Percentiles rank a stretch among this genome's conserved stretches.
These are phyloP conservation scores for Globisporangium cystogenes DNA, from an alignment of 352 stramenopile genomes.

Conservation along the genomic window DNA sequence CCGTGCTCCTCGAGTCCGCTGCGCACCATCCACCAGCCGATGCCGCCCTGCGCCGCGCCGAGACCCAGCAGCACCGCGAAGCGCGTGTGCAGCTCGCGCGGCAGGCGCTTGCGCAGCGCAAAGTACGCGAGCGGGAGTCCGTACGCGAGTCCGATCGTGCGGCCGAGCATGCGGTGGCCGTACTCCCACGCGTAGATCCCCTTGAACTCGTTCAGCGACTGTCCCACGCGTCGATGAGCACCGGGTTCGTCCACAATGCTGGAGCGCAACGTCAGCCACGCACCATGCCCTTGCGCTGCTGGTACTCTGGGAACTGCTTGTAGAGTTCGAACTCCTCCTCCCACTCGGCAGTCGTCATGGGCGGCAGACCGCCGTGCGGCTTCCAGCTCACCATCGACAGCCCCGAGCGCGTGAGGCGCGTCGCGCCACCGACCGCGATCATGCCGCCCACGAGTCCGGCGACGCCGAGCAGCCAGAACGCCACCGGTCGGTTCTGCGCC, in stretches of 20 bases:
- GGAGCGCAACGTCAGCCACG: slow-evolving; percentile 24
- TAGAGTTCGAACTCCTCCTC: slow-evolving; percentile 96
- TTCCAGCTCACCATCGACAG: slow-evolving; percentile 98
- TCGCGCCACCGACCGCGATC: slow-evolving; percentile 97
- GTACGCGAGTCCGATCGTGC: slow-evolving; percentile 94
- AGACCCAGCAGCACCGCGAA: slow-evolving; percentile 63
- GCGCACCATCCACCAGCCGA: slow-evolving; percentile 99
- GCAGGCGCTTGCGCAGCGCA: slow-evolving; percentile 71
- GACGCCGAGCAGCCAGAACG: slow-evolving; percentile 95
- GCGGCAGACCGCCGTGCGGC: slow-evolving; percentile 90
- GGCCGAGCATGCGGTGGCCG: slow-evolving; percentile 97
- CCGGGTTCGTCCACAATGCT: background rate
- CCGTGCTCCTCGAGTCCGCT: slow-evolving; percentile 95
- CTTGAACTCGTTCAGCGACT: slow-evolving; percentile 98
- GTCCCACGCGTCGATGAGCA: background rate
- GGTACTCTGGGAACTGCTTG: slow-evolving; percentile 97
- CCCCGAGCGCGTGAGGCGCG: slow-evolving; percentile 95
- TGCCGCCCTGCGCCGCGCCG: slow-evolving; percentile 61
- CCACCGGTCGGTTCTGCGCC: slow-evolving; percentile 79
- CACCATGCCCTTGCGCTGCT: slow-evolving; percentile 92
- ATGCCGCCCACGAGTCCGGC: slow-evolving; percentile 94
- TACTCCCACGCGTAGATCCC: slow-evolving; percentile 96
- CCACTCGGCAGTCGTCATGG: slow-evolving; percentile 92
- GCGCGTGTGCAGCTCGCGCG: slow-evolving; percentile 60
- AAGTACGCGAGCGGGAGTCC: slow-evolving; percentile 92